phyloP scores from a whole-genome alignment of 768 basidiomycete species.

The Lactarius indigo region DNA sequence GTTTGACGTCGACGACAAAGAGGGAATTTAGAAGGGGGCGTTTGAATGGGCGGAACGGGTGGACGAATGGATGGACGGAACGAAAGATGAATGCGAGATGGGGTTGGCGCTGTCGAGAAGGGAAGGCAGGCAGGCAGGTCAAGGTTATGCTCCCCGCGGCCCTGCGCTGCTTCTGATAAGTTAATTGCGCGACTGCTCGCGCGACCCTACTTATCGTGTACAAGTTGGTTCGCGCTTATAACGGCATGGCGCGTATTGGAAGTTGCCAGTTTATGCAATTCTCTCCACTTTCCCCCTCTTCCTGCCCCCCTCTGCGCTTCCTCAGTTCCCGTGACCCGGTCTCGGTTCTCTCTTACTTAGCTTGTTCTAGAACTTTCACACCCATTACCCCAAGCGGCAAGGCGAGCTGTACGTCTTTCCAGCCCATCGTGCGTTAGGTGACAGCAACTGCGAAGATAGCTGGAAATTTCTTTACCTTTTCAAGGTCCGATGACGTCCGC shows the following conservation, averaged over 20 bases:
- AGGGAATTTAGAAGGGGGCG: not conserved
- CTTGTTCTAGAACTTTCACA: slow-evolving; percentile 10
- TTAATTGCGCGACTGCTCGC: not conserved
- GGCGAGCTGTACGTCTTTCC: not conserved
- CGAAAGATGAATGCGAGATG: not conserved
- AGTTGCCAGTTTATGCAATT: not conserved
- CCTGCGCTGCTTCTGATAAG: not conserved
- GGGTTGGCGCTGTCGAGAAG: not conserved
- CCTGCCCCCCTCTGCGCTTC: not conserved
- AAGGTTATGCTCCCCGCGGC: not conserved
- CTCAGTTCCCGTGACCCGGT: not conserved
- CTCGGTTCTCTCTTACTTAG: slow-evolving; percentile 1
- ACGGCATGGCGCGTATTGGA: slow-evolving; percentile 12
- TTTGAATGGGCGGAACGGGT: not conserved
- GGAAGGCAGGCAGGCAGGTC: not conserved
- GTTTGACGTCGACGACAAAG: not conserved
- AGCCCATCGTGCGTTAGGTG: not conserved
- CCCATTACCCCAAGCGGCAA: slow-evolving; percentile 1
- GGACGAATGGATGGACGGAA: not conserved
- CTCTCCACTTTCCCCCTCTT: not conserved
- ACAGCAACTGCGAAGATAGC: not conserved
- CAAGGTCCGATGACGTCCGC: slow-evolving; percentile 7
- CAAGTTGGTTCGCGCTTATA: not conserved
- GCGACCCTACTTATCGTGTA: not conserved
- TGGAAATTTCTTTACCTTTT: not conserved